phyloP scores from a whole-genome alignment of 371 early-diverging fungal species.

The Lichtheimia corymbifera region DNA sequence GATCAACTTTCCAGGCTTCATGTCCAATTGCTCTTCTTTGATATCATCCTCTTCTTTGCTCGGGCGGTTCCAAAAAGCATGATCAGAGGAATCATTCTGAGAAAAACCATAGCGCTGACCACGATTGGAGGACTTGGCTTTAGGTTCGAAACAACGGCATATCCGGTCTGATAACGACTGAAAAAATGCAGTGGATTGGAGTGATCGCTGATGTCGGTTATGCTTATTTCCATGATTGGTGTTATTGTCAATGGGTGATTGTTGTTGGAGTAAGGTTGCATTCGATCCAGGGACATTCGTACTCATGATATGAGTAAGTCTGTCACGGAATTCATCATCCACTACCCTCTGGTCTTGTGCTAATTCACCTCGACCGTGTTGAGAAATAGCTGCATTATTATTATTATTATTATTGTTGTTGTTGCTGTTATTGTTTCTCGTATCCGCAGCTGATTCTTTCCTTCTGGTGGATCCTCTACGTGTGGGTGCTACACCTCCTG shows the following conservation, averaged over 20 bases:
- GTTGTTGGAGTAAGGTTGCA: constrained; percentile 1
- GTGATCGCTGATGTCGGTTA: not conserved
- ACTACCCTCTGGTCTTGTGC: constrained; percentile 29
- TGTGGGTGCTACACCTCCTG: too few species aligned
- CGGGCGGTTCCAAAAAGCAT: not conserved
- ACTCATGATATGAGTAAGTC: constrained; percentile 29
- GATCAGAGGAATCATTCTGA: constrained; percentile 41
- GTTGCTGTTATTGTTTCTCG: not conserved
- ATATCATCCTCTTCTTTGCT: not conserved
- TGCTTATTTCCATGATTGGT: too few species aligned
- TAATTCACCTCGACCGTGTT: constrained; percentile 36
- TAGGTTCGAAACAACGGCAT: not conserved
- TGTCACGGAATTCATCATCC: constrained; percentile 23
- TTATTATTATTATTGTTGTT: too few species aligned
- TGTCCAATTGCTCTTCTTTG: not conserved
- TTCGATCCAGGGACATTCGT: constrained; percentile 26
- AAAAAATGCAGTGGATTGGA: not conserved
- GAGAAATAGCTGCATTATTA: constrained; percentile 6
- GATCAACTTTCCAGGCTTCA: not conserved
- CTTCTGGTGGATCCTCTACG: not conserved
- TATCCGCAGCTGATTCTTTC: not conserved
- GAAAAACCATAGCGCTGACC: constrained; percentile 45
- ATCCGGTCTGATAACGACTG: not conserved
- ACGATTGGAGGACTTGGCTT: constrained; percentile 7
- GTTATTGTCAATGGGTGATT: not conserved